A percentile compares a stretch with the other conserved stretches of the same genome.
phyloP scores from a whole-genome alignment of 352 stramenopile genomes.

The Phytophthora megakarya region DNA sequence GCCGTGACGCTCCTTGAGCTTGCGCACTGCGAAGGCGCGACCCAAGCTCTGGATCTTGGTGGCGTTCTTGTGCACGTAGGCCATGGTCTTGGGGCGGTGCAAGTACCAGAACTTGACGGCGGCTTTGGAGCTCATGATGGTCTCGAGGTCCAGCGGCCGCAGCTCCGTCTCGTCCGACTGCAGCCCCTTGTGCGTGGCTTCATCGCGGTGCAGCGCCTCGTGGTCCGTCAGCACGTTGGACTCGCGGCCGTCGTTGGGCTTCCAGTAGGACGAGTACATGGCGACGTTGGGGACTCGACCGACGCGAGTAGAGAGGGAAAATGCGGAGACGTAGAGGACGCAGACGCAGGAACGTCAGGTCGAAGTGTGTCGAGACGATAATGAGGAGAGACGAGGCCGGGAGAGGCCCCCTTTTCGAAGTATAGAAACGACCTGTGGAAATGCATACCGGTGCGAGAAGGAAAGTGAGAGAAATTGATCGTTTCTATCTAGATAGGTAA shows the following conservation, averaged over 20 bases:
- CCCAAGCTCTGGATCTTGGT: constrained; percentile 86
- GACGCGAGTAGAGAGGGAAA: constrained; percentile 38
- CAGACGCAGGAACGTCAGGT: constrained; percentile 9
- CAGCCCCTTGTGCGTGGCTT: constrained; percentile 70
- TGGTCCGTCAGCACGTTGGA: constrained; percentile 82
- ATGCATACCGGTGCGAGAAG: too few relatives aligned
- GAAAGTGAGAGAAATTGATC: too few relatives aligned
- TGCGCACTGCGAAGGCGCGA: constrained; percentile 77
- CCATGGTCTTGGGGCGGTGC: constrained; percentile 89
- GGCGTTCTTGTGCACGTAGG: constrained; percentile 89
- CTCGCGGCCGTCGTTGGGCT: constrained; percentile 71
- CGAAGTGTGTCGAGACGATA: constrained; percentile 28
- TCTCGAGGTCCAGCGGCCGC: constrained; percentile 83
- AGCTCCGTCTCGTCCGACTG: constrained; percentile 84
- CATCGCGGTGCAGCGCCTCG: constrained; percentile 83
- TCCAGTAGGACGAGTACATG: constrained; percentile 91
- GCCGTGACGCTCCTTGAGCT: constrained; percentile 74
- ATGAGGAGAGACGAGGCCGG: constrained; percentile 30
- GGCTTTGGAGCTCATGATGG: constrained; percentile 87
- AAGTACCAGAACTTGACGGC: constrained; percentile 92
- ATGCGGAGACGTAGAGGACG: constrained; percentile 13
- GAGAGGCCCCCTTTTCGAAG: too few relatives aligned
- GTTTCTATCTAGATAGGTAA: too few relatives aligned
- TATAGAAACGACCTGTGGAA: too few relatives aligned
- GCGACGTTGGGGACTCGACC: constrained; percentile 23